Evolutionary conservation across 2,329 filamentous ascomycete species (phyloP), one percentile per base, ranked within the genome.

Genomic region (Claviceps purpurea): DNA sequence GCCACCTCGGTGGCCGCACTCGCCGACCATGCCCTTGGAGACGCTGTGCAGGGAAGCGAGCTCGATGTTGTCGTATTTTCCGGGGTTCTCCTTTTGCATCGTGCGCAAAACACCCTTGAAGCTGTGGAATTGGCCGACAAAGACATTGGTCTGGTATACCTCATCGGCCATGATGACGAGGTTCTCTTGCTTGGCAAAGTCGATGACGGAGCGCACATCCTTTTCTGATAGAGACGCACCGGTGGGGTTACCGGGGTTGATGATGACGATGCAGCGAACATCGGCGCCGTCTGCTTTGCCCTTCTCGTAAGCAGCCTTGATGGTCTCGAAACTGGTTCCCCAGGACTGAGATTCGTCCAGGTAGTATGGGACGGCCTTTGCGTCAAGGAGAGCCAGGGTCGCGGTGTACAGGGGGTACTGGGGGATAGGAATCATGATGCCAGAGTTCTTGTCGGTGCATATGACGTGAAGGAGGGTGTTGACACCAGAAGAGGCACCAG

Each of bases 101-200:
- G 85, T 77, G 57, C 90, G 81, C 49, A 98, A 79, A 42, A 85
- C 82, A 61, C 86, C 82, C 75, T 97, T 97, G 84, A 98, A 97
- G 63, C 87, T 94, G 72, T 87, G 82, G 75, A 98, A 98, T 67
- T 91, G 78, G 68, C 93, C 93, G 56, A 86, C 74, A 72, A 98
- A 98, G 61, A 98, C 87, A 70, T 98, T 98, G 65, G 93, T 97
- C 73, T 98, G 93, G 79, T 98, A 98, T 40, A 98, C 93, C 70
- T 98, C 93, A 64, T 98, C 93, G 50, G 93, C 93, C 62, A 98
- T 80, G 58, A 97, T 76, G 52, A 97, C 89, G 26, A 98, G 78
- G 60, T 84, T 81, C 75, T 96, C 82, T 67, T 90, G 77, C 30
- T 82, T 84, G 41, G 93, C 91, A 57, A 96, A 85, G 57, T 93